Evolutionary conservation across 225 moss, liverwort and hornwort genomes (phyloP).

Genomic region (Thuidium tamariscinum): DNA sequence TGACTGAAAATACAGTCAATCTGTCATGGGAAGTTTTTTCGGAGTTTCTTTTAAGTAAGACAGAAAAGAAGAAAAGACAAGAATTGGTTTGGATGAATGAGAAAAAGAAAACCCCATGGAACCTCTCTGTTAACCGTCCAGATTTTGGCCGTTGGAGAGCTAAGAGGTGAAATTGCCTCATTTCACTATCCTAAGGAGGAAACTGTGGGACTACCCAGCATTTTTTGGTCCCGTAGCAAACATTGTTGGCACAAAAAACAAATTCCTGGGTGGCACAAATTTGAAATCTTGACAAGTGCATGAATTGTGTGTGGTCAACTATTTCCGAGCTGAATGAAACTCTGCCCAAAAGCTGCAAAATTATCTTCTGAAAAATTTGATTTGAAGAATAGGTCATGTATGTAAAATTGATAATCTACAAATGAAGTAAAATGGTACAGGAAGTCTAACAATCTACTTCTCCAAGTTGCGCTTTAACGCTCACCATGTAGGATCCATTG

Average conservation of each 20-base stretch:
- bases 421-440: not conserved
- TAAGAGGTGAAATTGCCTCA: not conserved
- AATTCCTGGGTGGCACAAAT: not conserved
- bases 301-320: not conserved
- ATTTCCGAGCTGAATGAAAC: not conserved
- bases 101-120: not conserved
- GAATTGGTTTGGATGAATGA: not conserved
- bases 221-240: too few relatives aligned
- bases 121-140: not conserved
- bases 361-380: not conserved
- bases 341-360: not conserved
- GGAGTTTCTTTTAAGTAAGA: too few relatives aligned
- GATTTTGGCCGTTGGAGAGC: not conserved
- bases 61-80: not conserved
- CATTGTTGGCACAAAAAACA: not conserved
- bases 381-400: not conserved
- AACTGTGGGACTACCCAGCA: not conserved
- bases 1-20: too few relatives aligned
- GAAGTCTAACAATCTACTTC: conserved; percentile 13
- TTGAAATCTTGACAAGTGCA: not conserved
- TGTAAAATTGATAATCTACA: not conserved
- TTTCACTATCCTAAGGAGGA: not conserved
- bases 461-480: conserved; percentile 31
- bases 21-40: too few relatives aligned
- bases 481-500: conserved; percentile 36